These are phyloP conservation scores for Aspergillus carbonarius DNA, from an alignment of 2,329 filamentous ascomycete genomes.

Conservation along the genomic window DNA sequence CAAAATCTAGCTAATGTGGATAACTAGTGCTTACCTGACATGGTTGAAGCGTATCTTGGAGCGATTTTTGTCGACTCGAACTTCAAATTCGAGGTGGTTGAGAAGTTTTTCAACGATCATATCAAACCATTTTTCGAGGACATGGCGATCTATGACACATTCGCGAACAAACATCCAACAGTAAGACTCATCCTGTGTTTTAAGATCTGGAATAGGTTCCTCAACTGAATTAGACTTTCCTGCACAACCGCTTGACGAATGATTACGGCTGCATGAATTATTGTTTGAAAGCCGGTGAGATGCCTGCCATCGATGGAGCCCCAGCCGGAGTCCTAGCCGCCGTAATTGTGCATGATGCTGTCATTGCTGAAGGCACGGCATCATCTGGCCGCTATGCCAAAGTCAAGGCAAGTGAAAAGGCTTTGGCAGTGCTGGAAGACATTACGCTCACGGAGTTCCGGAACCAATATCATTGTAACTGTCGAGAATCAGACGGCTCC, in stretches of 20 bases:
- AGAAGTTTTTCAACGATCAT: conserved; percentile 72
- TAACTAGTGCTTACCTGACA: conserved; percentile 67
- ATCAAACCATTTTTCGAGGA: conserved; percentile 78
- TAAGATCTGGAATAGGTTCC: background rate
- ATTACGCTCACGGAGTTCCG: conserved; percentile 60
- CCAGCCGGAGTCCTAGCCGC: conserved; percentile 61
- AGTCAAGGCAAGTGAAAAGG: conserved; percentile 49
- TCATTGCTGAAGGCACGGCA: conserved; percentile 62
- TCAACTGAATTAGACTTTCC: conserved; percentile 53
- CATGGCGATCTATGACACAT: conserved; percentile 84
- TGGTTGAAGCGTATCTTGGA: conserved; percentile 84
- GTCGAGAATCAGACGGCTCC: conserved; percentile 35
- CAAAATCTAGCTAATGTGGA: conserved; percentile 1
- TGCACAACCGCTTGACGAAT: conserved; percentile 63
- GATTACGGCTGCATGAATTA: conserved; percentile 66
- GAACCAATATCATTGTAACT: conserved; percentile 63
- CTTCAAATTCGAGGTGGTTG: conserved; percentile 73
- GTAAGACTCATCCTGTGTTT: conserved; percentile 29
- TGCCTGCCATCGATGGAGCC: conserved; percentile 48
- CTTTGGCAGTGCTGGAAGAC: conserved; percentile 47
- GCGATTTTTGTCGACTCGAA: conserved; percentile 87
- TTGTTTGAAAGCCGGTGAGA: conserved; percentile 47
- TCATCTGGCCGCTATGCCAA: conserved; percentile 73
- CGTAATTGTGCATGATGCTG: conserved; percentile 71
- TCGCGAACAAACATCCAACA: conserved; percentile 81